phyloP scores from a whole-genome alignment of 495 filamentous ascomycete species.

The Pseudotulostoma volvatum region DNA sequence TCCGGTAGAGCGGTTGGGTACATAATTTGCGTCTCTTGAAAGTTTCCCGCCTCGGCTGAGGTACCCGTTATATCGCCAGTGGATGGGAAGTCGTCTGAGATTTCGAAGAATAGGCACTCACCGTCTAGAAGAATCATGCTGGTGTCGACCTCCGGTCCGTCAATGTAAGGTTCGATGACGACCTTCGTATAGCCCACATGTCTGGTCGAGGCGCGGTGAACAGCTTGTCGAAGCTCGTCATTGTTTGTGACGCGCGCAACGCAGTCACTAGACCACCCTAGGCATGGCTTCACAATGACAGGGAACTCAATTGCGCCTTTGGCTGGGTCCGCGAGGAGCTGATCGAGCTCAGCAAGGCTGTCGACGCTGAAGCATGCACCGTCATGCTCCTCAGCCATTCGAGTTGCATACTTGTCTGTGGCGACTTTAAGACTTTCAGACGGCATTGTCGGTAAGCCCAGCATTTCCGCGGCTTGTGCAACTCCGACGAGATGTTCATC shows the following conservation, averaged over 20 bases:
- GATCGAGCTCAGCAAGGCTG: constrained; percentile 7
- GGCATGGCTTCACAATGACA: constrained; percentile 29
- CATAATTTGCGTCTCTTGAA: too few species aligned
- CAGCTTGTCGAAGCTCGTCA: constrained; percentile 13
- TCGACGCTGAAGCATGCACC: constrained; percentile 10
- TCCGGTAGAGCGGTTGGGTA: too few species aligned
- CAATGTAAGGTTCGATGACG: constrained; percentile 16
- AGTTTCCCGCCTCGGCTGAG: too few species aligned
- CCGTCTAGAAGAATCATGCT: constrained; percentile 34
- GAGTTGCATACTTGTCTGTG: constrained; percentile 27
- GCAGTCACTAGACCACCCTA: constrained; percentile 26
- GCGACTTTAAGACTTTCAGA: constrained; percentile 22
- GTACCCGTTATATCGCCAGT: too few species aligned
- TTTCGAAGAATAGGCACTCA: constrained; percentile 33
- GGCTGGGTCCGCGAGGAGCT: too few species aligned
- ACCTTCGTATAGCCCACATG: constrained; percentile 5
- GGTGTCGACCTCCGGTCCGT: constrained; percentile 36
- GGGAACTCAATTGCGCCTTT: constrained; percentile 16
- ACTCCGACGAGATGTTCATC: constrained; percentile 7
- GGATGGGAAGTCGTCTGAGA: constrained; percentile 35
- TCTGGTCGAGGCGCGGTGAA: constrained; percentile 2
- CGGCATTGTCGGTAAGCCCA: constrained; percentile 17
- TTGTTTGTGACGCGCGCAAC: constrained; percentile 21
- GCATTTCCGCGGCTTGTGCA: constrained; percentile 1
- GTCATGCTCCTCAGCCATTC: constrained; percentile 17